These are phyloP conservation scores for Ganoderma multipileum DNA, from an alignment of 1,284 basidiomycete species.

Conservation along the genomic window DNA sequence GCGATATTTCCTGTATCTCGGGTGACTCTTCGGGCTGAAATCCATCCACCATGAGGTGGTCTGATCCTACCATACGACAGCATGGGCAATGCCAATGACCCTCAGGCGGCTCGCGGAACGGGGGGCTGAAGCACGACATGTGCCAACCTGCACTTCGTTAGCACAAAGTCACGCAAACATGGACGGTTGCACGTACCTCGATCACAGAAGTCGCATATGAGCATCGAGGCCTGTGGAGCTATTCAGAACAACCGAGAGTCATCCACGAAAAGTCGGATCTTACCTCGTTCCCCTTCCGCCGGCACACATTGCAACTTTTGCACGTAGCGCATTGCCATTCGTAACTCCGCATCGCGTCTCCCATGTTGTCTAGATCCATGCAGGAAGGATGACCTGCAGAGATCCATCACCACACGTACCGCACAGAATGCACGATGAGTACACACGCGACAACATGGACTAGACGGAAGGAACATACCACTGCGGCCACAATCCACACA, in stretches of 20 bases:
- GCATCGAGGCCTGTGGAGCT: slow-evolving; percentile 70
- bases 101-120: slow-evolving; percentile 72
- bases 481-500: slow-evolving; percentile 75
- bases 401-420: slow-evolving; percentile 18
- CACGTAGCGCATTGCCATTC: slow-evolving; percentile 93
- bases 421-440: slow-evolving; percentile 19
- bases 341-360: slow-evolving; percentile 70
- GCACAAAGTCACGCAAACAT: slow-evolving; percentile 33
- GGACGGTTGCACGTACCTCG: slow-evolving; percentile 58
- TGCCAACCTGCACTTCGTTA: slow-evolving; percentile 77
- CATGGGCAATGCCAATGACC: slow-evolving; percentile 80
- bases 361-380: slow-evolving; percentile 60
- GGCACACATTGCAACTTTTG: slow-evolving; percentile 92
- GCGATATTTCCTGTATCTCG: slow-evolving; percentile 21
- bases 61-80: slow-evolving; percentile 51
- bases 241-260: slow-evolving; percentile 20
- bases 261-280: slow-evolving; percentile 43
- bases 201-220: slow-evolving; percentile 97
- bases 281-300: slow-evolving; percentile 89
- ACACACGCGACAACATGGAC: slow-evolving; percentile 11
- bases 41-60: slow-evolving; percentile 6
- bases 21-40: slow-evolving; percentile 14
- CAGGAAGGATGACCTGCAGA: slow-evolving; percentile 80
- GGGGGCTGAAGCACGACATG: slow-evolving; percentile 84
- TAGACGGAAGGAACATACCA: slow-evolving; percentile 45